Conservation (phyloP, 345 rosid genomes). For the Dimocarpus longan region DNA sequence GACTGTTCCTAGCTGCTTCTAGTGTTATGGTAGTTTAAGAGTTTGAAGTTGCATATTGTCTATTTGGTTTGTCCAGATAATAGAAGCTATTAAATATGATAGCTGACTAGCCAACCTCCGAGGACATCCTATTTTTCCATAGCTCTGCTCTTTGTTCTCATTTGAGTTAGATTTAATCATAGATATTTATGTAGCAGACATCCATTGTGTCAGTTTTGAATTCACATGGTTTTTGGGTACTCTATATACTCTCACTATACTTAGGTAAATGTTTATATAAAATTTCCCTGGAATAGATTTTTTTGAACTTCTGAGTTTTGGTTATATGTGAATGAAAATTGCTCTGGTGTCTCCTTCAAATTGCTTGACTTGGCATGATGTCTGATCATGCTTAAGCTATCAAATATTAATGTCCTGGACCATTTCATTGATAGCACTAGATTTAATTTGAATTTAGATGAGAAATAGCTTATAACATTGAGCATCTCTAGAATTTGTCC, state of each 20-base stretch:
- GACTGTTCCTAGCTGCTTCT: neutral
- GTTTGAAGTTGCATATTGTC: neutral
- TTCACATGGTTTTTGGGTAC: neutral
- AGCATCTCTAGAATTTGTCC: no score
- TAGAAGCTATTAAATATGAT: neutral
- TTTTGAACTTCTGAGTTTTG: neutral
- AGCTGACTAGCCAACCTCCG: neutral
- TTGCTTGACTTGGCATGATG: neutral
- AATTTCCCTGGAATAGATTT: neutral
- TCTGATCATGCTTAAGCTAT: conserved; percentile 1
- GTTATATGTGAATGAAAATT: neutral
- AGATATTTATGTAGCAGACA: neutral
- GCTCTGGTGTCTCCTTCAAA: neutral
- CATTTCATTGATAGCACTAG: neutral
- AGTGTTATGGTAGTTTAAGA: neutral
- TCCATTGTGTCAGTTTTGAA: neutral
- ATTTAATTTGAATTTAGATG: neutral
- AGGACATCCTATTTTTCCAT: neutral
- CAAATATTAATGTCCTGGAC: neutral
- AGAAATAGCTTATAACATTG: neutral
- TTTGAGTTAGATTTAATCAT: neutral
- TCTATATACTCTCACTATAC: neutral
- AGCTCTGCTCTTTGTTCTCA: neutral
- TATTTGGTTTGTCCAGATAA: neutral
- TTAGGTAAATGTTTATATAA: neutral